Base-by-base conservation (phyloP, 805 yeast species). In the Lipomyces starkeyi region DNA sequence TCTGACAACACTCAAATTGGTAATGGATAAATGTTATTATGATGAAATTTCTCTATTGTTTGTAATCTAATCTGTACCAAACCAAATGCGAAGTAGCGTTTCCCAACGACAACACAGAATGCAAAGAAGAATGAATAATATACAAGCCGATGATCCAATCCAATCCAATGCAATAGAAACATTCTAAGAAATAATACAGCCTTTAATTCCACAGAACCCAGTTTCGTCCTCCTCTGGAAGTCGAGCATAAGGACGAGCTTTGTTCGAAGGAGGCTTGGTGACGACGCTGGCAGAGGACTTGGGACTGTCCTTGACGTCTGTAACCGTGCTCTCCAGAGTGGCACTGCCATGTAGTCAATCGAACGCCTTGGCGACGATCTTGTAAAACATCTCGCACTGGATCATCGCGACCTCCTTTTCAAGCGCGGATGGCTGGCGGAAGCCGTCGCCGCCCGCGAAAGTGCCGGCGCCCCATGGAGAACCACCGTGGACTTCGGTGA, bases 391-490 rank as follows among this genome's bases (percentile, higher is more conserved):
- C 75, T 82, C 79, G 80, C 96, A 97, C 82, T 91, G 97, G 71
- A 81, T 82, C 64, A 77, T 78, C 64, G 90, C 93, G 70, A 88
- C 76, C 73, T 83, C 82, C 78, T 86, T 81, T 81, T 91, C 97
- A 71, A 86, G 79, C 62, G 80, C 85, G 64, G 86, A 76, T 58
- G 93, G 90, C 72, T 78, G 79, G 83, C 94, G 88, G 55, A 91
- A 85, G 74, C 96, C 97, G 76, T 89, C 92, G 29, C 87, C 81
- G 72, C 89, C 94, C 52, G 96, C 91, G 73, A 84, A 83, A 66
- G 91, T 82, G 76, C 94, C 95, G 58, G 97, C 91, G 80, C 96
- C 96, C 90, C 92, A 91, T 63, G 96, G 86, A 64, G 93, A 86
- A 74, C 90, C 89, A 74, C 96, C 97, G 76, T 89, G 93, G 66